Base-by-base conservation (phyloP, 2,329 filamentous ascomycete genomes). In the Arthrinium phaeospermum region DNA sequence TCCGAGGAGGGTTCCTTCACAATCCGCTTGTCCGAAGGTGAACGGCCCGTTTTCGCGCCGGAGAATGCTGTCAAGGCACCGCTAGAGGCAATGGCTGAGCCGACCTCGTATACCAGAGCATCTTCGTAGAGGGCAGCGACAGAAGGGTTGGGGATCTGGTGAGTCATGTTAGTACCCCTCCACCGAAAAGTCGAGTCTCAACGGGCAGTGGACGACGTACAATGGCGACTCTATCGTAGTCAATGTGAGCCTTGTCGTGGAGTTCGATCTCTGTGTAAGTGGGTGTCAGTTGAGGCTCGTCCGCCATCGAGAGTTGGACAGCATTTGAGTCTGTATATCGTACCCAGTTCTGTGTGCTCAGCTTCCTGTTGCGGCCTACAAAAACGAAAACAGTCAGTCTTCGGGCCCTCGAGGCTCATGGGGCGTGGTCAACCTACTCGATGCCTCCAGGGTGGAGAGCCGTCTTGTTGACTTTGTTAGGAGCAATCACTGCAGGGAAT, bases 161-260 rank as follows among this genome's bases (percentile, higher is more conserved):
- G 46, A 41, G 71, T 34, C 24, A 70, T 70, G 75, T 81, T 72
- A 81, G 71, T 61, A 57, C 57, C 49, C 75, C 64, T 24, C n/a
- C 69, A 71, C 68, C 19, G 10, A 8, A 49, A 22, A 2, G 6
- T 45, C 16, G 4, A 27, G 13, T n/a, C 6, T 13, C 57, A 41
- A n/a, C 27, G 27, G 19, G 57, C 5, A 41, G 57, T 13, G n/a
- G 57, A n/a, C 3, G n/a, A 83, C 94, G 84, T 90, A 97, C 95
- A 88, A 99, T 99, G 75, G 96, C 94, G 81, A 99, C 96, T 82
- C 95, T 93, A 86, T 98, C 94, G 84, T 98, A 99, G 89, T 99
- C 96, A 82, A 99, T 99, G 89, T 99, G 96, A 78, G 96, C 96
- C 82, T 93, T 95, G 85, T 98, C 94, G 85, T 98, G 95, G 74